Conservation (phyloP, 306 rosid species). For the Medicago lupulina region DNA sequence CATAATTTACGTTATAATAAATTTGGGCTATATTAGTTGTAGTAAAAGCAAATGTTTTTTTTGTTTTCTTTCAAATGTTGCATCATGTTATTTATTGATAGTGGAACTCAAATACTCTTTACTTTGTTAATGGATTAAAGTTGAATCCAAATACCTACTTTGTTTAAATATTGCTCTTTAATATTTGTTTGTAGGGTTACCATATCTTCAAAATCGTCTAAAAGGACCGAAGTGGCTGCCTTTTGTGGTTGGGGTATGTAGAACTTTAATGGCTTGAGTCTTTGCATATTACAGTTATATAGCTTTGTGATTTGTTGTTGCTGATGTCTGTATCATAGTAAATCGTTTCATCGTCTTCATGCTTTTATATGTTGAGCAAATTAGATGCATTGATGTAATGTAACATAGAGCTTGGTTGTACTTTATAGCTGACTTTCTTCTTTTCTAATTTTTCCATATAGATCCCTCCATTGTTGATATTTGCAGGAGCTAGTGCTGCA, state of each 20-base stretch:
- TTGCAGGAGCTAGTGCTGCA: constrained; percentile 82
- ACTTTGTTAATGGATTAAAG: neutral
- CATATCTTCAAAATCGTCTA: constrained; percentile 73
- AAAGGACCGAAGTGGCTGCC: constrained; percentile 99
- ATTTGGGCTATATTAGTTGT: constrained; percentile 1
- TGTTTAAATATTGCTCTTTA: constrained; percentile 42
- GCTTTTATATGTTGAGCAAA: neutral
- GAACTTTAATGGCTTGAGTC: constrained; percentile 20
- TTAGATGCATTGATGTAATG: neutral
- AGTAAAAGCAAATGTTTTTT: neutral
- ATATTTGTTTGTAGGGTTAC: constrained; percentile 70
- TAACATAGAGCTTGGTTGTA: constrained; percentile 22
- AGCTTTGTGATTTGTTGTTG: constrained; percentile 21
- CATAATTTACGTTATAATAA: neutral
- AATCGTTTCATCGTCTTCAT: constrained; percentile 26
- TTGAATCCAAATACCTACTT: constrained; percentile 3
- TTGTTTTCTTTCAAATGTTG: neutral
- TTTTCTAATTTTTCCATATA: constrained; percentile 39
- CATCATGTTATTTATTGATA: constrained; percentile 13
- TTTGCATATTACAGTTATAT: constrained; percentile 17
- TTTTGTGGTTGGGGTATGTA: constrained; percentile 83
- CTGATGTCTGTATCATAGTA: constrained; percentile 34
- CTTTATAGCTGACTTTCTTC: constrained; percentile 35
- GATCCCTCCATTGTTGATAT: constrained; percentile 85
- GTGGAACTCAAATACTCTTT: neutral